Evolutionary conservation across 75 land plant genomes (phyloP), one percentile per base, ranked within the genome.

Genomic region (Picea sitchensis): DNA sequence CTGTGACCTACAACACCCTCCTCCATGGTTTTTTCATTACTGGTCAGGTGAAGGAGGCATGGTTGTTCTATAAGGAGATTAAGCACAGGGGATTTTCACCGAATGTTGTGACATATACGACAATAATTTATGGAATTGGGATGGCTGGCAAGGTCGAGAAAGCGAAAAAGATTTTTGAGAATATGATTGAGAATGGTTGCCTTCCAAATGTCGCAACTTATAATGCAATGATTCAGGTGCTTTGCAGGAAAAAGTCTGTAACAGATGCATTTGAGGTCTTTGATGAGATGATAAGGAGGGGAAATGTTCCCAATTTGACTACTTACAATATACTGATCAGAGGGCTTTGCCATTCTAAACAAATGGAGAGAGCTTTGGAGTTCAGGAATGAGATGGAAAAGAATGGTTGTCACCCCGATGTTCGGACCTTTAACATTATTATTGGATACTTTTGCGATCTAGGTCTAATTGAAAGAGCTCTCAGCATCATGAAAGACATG

Each of bases 51-150:
- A 64, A 81, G 78, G 81, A 87, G 61, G 93, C 83, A 13, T 85
- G 84, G 84, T 75, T 79, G 74, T 92, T 89, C 62, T 92, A 90
- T 69, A 13, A 75, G 86, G 78, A 90, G 76, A 92, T 90, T 89
- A 86, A 84, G 81, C 78, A 73, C 78, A 80, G 91, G 51, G 67
- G 82, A 75, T 76, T 86, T 76, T 63, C 23, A 11, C 81, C 87
- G 32, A 88, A 92, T 84, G 92, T 88, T 32, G 85, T 89, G 36
- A 82, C 89, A 30, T 92, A 92, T 58, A 90, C 93, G 1, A 92
- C 91, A 3, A 54, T 92, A n/a, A 80, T 92, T 44, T 87, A 87
- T 71, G 93, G 93, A 23, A 73, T 92, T 61, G 91, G 93, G 17
- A 73, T 85, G 59, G 82, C 32, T 18, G 93, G 92, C 15, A 80